Base-by-base conservation (phyloP, 352 stramenopile genomes). In the Achlya hypogyna region DNA sequence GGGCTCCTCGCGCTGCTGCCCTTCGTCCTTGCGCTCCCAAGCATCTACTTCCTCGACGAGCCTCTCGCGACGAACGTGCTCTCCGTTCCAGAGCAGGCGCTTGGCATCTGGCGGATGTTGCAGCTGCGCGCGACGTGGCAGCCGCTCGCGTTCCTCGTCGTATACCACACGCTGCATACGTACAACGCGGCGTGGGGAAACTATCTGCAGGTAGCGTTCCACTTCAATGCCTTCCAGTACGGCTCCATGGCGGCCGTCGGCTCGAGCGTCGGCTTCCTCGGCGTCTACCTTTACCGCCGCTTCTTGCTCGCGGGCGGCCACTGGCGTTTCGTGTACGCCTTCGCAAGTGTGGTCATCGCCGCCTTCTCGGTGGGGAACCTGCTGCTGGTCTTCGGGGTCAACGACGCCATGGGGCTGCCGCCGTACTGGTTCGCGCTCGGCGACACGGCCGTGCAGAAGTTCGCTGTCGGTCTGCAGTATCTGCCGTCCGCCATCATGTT, bases 121-220 rank as follows among this genome's bases (percentile, higher is more conserved):
- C 74, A 87, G 53, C 74, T 78, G 0, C 76, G 81, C 1, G 84
- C 81, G 23, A 90, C 81, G 51, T 93, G 84, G 84, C 81, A 91
- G 71, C 78, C 82, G 5, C 71, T 93, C 47, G 77, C 74, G 29
- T 93, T 88, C 65, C 71, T 93, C 29, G 77, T 78, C 27, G 47
- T 93, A 23, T 79, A 76, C 34, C 88, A 89, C 54, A 76, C 62
- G 5, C 75, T 82, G 22, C 71, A 91, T 34, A 75, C 89, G 51
- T 79, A 90, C 38, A 91, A 93, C 72, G 75, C 84, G 9, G 73
- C 84, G 8, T 93, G 84, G 84, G 82, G 84, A 20, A 93, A 93
- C 69, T 93, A 82, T 53, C 72, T 93, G 18, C 85, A 80, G 23
- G 82, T 87, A 42, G 78, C 78, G 18, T 93, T 79, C 62, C 38